Percentiles rank a stretch among this genome's conserved stretches.
Conservation (phyloP, 345 rosid genomes). For the Bruguiera parviflora region DNA sequence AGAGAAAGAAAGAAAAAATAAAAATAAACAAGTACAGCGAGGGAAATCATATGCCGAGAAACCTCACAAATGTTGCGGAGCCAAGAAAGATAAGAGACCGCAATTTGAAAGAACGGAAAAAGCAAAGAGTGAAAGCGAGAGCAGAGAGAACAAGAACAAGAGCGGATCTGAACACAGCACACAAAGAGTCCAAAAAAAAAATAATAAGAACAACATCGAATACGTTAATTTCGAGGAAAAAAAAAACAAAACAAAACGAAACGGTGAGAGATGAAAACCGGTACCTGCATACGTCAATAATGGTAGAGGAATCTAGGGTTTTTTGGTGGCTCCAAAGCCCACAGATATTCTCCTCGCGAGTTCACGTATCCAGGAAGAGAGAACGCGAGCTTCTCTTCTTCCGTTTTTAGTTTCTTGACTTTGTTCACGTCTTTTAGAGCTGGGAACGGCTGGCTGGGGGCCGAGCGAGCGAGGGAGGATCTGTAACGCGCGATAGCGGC, state of each 20-base stretch:
- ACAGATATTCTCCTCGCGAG: slow-evolving; percentile 4
- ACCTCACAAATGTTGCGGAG: background rate
- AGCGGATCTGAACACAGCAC: slow-evolving; percentile 40
- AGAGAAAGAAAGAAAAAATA: background rate
- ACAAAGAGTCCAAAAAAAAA: slow-evolving; percentile 5
- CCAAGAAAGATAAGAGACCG: background rate
- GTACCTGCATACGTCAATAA: slow-evolving; percentile 25
- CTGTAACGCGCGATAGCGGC: slow-evolving; percentile 20
- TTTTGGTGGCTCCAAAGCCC: slow-evolving; percentile 22
- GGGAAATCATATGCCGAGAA: slow-evolving; percentile 18
- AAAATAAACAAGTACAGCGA: background rate
- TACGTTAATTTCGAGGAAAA: background rate
- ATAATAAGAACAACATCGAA: background rate
- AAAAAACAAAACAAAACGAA: slow-evolving; percentile 3
- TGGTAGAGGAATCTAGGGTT: slow-evolving; percentile 48
- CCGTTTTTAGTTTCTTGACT: slow-evolving; percentile 10
- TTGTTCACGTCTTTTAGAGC: background rate
- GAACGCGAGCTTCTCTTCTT: slow-evolving; percentile 3
- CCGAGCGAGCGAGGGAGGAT: background rate
- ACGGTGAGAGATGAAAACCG: background rate
- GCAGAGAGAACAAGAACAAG: slow-evolving; percentile 6
- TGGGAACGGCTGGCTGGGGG: slow-evolving; percentile 1
- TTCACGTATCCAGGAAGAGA: slow-evolving; percentile 23
- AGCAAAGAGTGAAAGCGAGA: background rate
- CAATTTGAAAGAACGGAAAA: background rate